phyloP scores from a whole-genome alignment of 441 rosid genomes.

The Populus hybrid region DNA sequence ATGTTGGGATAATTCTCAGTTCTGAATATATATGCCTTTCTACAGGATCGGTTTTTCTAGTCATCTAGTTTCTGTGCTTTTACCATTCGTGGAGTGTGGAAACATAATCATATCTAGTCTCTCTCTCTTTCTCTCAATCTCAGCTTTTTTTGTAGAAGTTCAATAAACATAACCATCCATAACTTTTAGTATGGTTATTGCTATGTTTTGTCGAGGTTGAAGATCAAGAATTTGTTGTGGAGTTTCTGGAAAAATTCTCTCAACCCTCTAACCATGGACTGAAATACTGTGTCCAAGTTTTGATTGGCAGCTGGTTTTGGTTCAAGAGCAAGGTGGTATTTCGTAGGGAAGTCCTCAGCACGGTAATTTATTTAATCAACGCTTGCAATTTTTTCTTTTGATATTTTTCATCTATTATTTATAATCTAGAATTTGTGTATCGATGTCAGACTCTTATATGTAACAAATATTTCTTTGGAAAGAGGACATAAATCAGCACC shows the following conservation, averaged over 20 bases:
- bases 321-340: conserved; percentile 31
- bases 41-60: background rate
- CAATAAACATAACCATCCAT: background rate
- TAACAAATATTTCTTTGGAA: no score
- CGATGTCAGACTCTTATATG: background rate
- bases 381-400: background rate
- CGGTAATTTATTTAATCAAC: conserved; percentile 39
- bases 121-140: background rate
- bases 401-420: background rate
- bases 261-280: conserved; percentile 91
- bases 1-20: background rate
- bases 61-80: background rate
- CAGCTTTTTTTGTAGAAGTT: background rate
- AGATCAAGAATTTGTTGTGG: conserved; percentile 53
- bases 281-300: conserved; percentile 79
- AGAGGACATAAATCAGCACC: background rate
- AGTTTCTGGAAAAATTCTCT: conserved; percentile 77
- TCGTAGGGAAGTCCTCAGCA: conserved; percentile 49
- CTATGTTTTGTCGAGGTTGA: conserved; percentile 50
- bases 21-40: background rate
- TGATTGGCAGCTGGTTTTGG: conserved; percentile 90
- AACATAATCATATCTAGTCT: background rate
- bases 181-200: background rate
- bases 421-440: background rate
- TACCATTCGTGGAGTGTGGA: background rate